Evolutionary conservation across 2,329 filamentous ascomycete species (phyloP).

Genomic region (Colletotrichum chrysophilum): DNA sequence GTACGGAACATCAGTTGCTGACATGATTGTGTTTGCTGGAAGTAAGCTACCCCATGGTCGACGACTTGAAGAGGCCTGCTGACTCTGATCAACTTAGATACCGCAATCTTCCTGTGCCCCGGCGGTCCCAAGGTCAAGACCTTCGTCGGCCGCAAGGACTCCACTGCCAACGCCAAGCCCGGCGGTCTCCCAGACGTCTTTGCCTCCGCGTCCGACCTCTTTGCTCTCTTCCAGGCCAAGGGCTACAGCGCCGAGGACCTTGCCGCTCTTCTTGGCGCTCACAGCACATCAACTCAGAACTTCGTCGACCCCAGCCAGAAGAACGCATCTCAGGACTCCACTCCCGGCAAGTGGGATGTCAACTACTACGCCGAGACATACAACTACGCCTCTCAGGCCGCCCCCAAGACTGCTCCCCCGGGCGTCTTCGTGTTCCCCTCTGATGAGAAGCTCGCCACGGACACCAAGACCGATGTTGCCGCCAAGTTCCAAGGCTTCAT

Average conservation of each 20-base stretch:
- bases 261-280: conserved; percentile 59
- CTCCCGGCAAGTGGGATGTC: conserved; percentile 58
- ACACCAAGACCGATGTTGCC: conserved; percentile 38
- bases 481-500: conserved; percentile 35
- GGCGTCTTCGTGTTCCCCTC: conserved; percentile 46
- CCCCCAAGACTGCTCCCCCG: conserved; percentile 28
- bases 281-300: conserved; percentile 55
- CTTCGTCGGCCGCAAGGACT: conserved; percentile 56
- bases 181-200: conserved; percentile 48
- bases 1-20: conserved; percentile 52
- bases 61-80: not conserved
- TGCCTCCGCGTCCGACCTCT: conserved; percentile 46
- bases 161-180: conserved; percentile 37
- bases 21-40: conserved; percentile 55
- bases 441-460: conserved; percentile 42
- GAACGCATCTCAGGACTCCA: conserved; percentile 55
- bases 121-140: conserved; percentile 53
- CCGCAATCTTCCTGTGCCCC: conserved; percentile 54
- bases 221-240: conserved; percentile 56
- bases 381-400: conserved; percentile 30
- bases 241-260: conserved; percentile 55
- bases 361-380: conserved; percentile 52
- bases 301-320: conserved; percentile 43
- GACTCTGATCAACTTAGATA: conserved; percentile 30
- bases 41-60: not conserved